Evolutionary conservation across 208 protist genomes (phyloP).

Genomic region (Crithidia expoeki): DNA sequence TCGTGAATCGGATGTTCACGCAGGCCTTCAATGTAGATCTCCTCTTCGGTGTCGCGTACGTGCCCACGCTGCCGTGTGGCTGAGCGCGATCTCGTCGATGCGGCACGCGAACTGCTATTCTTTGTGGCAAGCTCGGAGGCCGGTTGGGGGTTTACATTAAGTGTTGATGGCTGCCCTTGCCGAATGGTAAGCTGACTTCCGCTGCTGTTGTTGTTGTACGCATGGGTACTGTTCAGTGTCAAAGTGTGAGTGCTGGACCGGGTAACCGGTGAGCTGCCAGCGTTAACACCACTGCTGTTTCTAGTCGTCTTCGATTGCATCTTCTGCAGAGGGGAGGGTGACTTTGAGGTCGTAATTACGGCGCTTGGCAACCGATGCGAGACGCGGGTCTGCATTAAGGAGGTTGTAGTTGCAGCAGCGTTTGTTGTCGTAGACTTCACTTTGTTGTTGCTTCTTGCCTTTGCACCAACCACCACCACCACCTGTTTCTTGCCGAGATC

Average conservation of each 20-base stretch:
- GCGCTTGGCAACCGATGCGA: background rate
- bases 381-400: background rate
- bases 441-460: background rate
- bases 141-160: background rate
- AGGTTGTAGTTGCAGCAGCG: background rate
- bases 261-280: background rate
- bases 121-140: background rate
- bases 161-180: background rate
- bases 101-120: background rate
- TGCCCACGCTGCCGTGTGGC: background rate
- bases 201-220: background rate
- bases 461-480: background rate
- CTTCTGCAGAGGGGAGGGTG: background rate
- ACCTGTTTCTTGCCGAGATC: slow-evolving; percentile 11
- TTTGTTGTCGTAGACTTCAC: no score
- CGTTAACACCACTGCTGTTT: background rate
- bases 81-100: slow-evolving; percentile 4
- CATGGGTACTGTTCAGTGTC: background rate
- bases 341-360: background rate
- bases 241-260: background rate
- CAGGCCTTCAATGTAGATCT: slow-evolving; percentile 58
- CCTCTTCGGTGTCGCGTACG: slow-evolving; percentile 11
- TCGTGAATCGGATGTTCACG: slow-evolving; percentile 39
- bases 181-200: slow-evolving; percentile 11
- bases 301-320: background rate